Percentiles rank a stretch among this genome's conserved stretches.
phyloP scores from a whole-genome alignment of 352 stramenopile species.

The Phytophthora megakarya region DNA sequence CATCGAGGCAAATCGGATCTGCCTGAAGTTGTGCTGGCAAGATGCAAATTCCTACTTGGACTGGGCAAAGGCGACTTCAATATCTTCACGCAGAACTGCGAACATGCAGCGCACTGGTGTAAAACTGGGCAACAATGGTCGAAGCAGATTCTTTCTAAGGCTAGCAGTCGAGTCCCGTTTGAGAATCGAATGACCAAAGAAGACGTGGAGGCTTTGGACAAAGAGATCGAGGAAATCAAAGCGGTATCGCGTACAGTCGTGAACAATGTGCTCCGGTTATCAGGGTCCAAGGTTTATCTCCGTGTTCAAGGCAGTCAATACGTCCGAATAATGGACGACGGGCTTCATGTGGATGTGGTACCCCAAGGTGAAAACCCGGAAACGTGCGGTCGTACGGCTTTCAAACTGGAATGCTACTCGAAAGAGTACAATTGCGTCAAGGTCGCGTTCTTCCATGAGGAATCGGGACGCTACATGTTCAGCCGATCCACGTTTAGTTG shows the following conservation, averaged over 20 bases:
- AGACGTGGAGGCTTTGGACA: conserved; percentile 64
- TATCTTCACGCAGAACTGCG: conserved; percentile 82
- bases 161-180: conserved; percentile 62
- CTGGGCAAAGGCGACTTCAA: conserved; percentile 78
- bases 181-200: conserved; percentile 62
- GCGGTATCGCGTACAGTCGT: conserved; percentile 58
- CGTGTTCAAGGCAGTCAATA: conserved; percentile 70
- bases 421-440: conserved; percentile 85
- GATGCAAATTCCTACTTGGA: conserved; percentile 75
- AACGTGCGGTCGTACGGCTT: conserved; percentile 50
- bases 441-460: conserved; percentile 72
- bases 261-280: conserved; percentile 62
- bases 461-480: conserved; percentile 69
- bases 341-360: conserved; percentile 52
- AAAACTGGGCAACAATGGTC: conserved; percentile 81
- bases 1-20: conserved; percentile 73
- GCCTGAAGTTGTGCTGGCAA: conserved; percentile 71
- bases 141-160: conserved; percentile 66
- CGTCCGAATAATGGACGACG: conserved; percentile 47
- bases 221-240: conserved; percentile 72
- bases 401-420: conserved; percentile 64
- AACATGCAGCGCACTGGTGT: conserved; percentile 82
- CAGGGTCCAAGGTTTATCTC: conserved; percentile 55
- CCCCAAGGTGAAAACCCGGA: conserved; percentile 41
- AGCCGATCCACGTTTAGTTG: conserved; percentile 75